Base-by-base conservation (phyloP, 768 basidiomycete species). In the Gymnopilus dilepis region DNA sequence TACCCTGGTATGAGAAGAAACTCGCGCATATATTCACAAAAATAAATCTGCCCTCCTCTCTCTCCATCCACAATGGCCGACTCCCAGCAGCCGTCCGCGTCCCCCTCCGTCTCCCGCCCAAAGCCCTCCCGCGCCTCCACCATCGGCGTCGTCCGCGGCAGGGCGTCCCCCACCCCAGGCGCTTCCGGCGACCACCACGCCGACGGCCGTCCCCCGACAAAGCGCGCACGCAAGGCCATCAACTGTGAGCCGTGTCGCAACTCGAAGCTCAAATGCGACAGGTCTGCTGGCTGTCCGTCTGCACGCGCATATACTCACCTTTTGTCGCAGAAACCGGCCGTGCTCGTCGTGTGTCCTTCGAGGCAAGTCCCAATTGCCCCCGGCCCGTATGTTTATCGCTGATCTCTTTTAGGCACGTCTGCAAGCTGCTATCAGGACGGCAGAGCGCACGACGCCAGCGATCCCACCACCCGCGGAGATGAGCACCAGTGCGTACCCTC, bases 241-340 rank as follows among this genome's bases (percentile, higher is more conserved):
- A 94, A 94, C 76, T 94, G 92, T 70, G 91, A 92, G 68, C 92
- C 92, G 2, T 94, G 92, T 78, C 83, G 92, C 70, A 89, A 87
- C 67, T 91, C 88, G 80, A 92, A 94, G 77, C 85, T 94, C 67
- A 93, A 94, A 77, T 94, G 92, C 78, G 92, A 94, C 75, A 87
- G 91, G 91, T 90, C 58, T 45, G 76, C 47, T 43, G n/a, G 26
- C 41, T 57, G 48, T 63, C 5, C 41, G 22, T 13, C 6, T 41
- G 52, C 48, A 31, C 55, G 28, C 45, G n/a, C 56, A 12, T 58
- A 30, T 54, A 43, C 67, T 57, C 61, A 57, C 64, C 62, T 59
- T 62, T 60, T 50, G 38, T 59, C 53, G 0, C 72, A 93, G 92
- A 75, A 92, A 89, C 69, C 87, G 91, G 11, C 92, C 92, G n/a